phyloP scores from a whole-genome alignment of 139 green algal species.

The Volvox africanus region DNA sequence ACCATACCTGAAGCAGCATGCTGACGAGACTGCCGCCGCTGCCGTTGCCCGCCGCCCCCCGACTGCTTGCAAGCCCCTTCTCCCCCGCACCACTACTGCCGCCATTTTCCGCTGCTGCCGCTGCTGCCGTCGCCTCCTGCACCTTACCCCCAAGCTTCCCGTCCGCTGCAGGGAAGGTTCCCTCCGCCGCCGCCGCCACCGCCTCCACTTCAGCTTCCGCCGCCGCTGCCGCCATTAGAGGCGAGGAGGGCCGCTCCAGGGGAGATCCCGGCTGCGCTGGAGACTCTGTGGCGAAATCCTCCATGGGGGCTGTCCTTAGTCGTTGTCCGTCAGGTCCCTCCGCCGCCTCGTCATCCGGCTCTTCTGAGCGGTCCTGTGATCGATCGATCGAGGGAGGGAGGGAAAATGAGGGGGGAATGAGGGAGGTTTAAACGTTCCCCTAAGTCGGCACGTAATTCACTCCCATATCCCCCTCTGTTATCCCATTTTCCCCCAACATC shows the following conservation, averaged over 20 bases:
- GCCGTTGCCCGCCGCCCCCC: neutral
- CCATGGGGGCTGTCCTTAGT: conserved; percentile 1
- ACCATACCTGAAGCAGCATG: conserved; percentile 21
- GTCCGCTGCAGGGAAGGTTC: no score
- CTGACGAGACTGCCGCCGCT: conserved; percentile 16
- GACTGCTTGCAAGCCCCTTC: neutral
- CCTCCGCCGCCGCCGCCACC: neutral
- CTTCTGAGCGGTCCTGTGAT: conserved; percentile 44
- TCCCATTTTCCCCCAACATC: no score
- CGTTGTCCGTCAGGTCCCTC: neutral
- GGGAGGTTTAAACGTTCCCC: no score
- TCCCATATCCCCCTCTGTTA: no score
- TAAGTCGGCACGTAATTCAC: no score
- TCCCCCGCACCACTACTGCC: neutral
- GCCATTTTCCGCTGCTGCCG: neutral
- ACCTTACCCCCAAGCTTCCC: neutral
- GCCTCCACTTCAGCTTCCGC: neutral
- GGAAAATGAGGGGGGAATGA: no score
- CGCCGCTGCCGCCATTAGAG: neutral
- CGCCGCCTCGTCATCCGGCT: neutral
- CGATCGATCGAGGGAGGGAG: neutral
- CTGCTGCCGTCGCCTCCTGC: neutral
- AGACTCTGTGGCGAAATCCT: neutral
- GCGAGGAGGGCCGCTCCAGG: conserved; percentile 16
- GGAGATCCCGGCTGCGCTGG: conserved; percentile 20